These are phyloP conservation scores for Saprolegnia parasitica DNA, from an alignment of 352 stramenopile species.

Conservation along the genomic window DNA sequence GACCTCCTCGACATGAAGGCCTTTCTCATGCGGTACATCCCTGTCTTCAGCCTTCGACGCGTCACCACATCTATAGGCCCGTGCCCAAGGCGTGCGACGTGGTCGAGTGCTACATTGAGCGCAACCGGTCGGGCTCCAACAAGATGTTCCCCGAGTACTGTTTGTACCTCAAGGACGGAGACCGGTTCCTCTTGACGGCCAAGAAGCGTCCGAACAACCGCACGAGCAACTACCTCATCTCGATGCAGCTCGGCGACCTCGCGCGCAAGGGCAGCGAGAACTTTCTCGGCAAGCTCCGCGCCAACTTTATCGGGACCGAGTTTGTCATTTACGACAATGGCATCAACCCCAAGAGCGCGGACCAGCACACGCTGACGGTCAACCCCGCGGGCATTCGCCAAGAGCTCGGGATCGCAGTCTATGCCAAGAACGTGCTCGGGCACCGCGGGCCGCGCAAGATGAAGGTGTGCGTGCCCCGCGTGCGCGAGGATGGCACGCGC, in stretches of 20 bases:
- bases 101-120: constrained; percentile 93
- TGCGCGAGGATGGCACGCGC: constrained; percentile 80
- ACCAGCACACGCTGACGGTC: constrained; percentile 72
- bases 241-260: constrained; percentile 89
- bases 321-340: constrained; percentile 95
- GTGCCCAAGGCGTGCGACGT: constrained; percentile 85
- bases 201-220: constrained; percentile 96
- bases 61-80: constrained; percentile 34
- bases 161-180: constrained; percentile 90
- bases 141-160: constrained; percentile 92
- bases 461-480: constrained; percentile 89
- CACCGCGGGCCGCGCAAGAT: constrained; percentile 95
- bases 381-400: constrained; percentile 76
- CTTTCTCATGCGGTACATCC: constrained; percentile 51
- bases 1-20: constrained; percentile 77
- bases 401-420: constrained; percentile 92
- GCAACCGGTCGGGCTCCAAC: constrained; percentile 89
- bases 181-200: constrained; percentile 94
- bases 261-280: constrained; percentile 85
- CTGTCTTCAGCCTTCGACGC: neutral
- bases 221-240: constrained; percentile 97
- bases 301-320: constrained; percentile 97
- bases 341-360: constrained; percentile 87
- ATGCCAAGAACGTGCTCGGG: constrained; percentile 91
- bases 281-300: constrained; percentile 93